Base-by-base conservation (phyloP, 164 flowering plant genomes). In the Cinnamomum chago region DNA sequence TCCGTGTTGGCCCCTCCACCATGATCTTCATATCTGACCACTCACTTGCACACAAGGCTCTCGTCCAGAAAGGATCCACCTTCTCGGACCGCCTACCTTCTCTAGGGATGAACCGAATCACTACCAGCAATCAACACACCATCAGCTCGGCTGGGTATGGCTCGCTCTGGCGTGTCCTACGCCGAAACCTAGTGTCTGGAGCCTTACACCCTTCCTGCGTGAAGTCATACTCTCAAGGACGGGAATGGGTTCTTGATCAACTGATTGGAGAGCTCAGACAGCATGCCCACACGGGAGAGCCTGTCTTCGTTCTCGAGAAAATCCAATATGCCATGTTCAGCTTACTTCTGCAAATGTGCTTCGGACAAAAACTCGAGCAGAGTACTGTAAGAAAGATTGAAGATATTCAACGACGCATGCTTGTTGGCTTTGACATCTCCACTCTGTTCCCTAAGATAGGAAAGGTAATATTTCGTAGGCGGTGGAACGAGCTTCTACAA, bases 41-140 rank as follows among this genome's bases (percentile, higher is more conserved):
- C 58, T 58, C 71, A 33, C 66, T 82, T 1, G 86, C 85, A 20
- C 81, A 88, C 77, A 76, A 81, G 15, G 82, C 85, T 15, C 76
- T 88, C 2, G 73, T 88, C 23, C 79, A 82, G 40, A 68, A 78
- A 13, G 86, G 84, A 1, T 77, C 84, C 40, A 58, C 71, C 55
- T 86, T 86, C 73, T 72, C 84, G 58, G 81, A 77, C 64, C 85
- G 88, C n/a, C 83, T 83, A 0, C 76, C 76, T 17, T 50, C 78
- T 2, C 62, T 72, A 2, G 67, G 47, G 2, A 27, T 22, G 30
- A 64, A 2, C 67, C 47, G 47, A 35, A 35, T 35, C 47, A 35
- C 47, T 35, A 35, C 9, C 47, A 35, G 47, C 47, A 35, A 35
- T 35, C 47, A 62, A 13, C 2, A 79, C 51, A 7, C 78, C 6